Evolutionary conservation across 148 eudicot genomes (phyloP).

Genomic region (Vaccinium vitisidaea): DNA sequence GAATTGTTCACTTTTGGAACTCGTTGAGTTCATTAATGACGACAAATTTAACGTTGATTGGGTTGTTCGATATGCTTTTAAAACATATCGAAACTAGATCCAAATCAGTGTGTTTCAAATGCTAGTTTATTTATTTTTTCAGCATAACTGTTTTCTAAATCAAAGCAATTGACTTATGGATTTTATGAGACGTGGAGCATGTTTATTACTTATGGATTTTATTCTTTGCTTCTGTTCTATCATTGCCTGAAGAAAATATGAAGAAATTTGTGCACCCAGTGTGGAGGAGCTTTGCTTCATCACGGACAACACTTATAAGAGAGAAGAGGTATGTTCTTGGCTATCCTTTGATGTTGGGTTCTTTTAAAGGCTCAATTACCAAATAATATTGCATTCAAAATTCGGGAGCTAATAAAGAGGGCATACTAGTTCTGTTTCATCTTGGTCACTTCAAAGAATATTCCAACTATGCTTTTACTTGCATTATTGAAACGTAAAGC

Average conservation of each 20-base stretch:
- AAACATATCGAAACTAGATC: too few relatives aligned
- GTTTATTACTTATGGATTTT: slow-evolving; percentile 8
- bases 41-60: too few relatives aligned
- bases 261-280: slow-evolving; percentile 80
- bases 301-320: slow-evolving; percentile 81
- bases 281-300: slow-evolving; percentile 87
- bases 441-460: not conserved
- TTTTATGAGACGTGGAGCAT: not conserved
- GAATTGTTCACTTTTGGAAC: too few relatives aligned
- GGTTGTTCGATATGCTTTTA: too few relatives aligned
- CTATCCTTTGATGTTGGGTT: not conserved
- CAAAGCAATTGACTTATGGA: too few relatives aligned
- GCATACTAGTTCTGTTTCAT: not conserved
- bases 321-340: slow-evolving; percentile 59
- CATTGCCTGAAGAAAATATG: slow-evolving; percentile 60
- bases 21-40: too few relatives aligned
- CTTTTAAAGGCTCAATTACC: slow-evolving; percentile 2
- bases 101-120: too few relatives aligned
- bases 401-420: not conserved
- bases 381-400: not conserved
- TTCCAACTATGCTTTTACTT: not conserved
- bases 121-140: too few relatives aligned
- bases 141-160: too few relatives aligned
- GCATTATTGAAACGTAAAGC: not conserved
- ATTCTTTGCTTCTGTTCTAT: slow-evolving; percentile 16